phyloP scores from a whole-genome alignment of 345 rosid genomes.

The Brassica nigra region DNA sequence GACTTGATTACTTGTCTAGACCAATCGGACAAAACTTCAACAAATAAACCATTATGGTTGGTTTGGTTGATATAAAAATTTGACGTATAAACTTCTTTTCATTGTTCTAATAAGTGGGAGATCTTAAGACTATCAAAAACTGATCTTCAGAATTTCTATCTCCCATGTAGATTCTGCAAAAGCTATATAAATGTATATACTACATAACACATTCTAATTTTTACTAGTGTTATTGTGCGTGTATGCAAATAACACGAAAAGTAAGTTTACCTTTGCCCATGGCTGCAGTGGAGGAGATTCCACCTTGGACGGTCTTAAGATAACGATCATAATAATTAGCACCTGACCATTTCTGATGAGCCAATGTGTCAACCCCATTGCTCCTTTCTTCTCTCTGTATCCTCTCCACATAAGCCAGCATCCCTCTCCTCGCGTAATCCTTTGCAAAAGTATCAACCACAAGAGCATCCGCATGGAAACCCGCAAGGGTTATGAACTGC shows the following conservation, averaged over 20 bases:
- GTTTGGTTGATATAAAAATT: not conserved
- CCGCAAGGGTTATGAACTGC: constrained; percentile 95
- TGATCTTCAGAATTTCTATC: not conserved
- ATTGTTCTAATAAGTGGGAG: not conserved
- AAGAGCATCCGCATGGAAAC: constrained; percentile 93
- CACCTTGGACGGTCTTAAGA: constrained; percentile 91
- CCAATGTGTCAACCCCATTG: constrained; percentile 89
- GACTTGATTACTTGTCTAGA: not conserved
- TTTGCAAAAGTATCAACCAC: constrained; percentile 78
- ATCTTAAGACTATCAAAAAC: not conserved
- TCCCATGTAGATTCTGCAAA: not conserved
- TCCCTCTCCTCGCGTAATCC: constrained; percentile 83
- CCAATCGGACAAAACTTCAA: not conserved
- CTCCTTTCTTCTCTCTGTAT: constrained; percentile 96
- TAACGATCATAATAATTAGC: constrained; percentile 89
- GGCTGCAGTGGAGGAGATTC: constrained; percentile 95
- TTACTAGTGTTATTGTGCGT: not conserved
- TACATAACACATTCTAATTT: not conserved
- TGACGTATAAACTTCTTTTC: not conserved
- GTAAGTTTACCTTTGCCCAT: constrained; percentile 84
- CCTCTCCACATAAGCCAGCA: constrained; percentile 95
- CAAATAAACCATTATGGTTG: not conserved
- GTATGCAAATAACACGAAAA: not conserved
- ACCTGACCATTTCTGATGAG: constrained; percentile 99
- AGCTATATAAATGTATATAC: not conserved